Evolutionary conservation across 108 stramenopile species (phyloP), one percentile per base, ranked within the genome.

Genomic region (Cyclotella distinguenda): DNA sequence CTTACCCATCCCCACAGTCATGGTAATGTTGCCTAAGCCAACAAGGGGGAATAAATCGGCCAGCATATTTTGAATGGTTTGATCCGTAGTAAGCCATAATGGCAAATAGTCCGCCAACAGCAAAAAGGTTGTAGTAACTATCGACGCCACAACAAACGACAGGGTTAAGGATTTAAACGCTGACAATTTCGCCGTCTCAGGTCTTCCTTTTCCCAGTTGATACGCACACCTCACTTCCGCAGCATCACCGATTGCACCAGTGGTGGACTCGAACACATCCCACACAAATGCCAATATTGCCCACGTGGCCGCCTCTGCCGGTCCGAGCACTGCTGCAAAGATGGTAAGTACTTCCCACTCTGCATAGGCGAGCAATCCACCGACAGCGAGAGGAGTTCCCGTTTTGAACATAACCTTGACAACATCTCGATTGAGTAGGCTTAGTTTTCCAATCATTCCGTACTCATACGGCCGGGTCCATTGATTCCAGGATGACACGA

Each of bases 291-390:
- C 86, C 46, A 91, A 68, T 48, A 88, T 42, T 19, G 83, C 86
- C 85, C 86, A 91, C 18, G 85, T 64, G 13, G 82, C 90, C 58
- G 81, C 85, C 71, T 91, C 90, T 36, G 87, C 90, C 16, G 81
- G 81, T 22, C 90, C 90, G 10, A 91, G 63, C 0, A 70, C 23
- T 0, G 80, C 69, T 6, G 86, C 68, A 44, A 85, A 86, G 1
- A 88, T 39, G 6, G 82, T 82, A 16, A 91, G 56, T 23, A 86
- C 19, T 38, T 86, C 85, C 87, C 89, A 90, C 47, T 87, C 84
- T 8, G 83, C 75, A 54, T 86, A 84, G 49, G 84, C 85, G 56
- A 88, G 35, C 28, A 91, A 46, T 13, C 77, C 64, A 18, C 87
- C 90, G 16, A 91, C 12, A 4, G 84, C 59, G 1, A 91, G 58